Evolutionary conservation across 2,329 filamentous ascomycete species (phyloP).

Genomic region (Fusarium fracticaudum): DNA sequence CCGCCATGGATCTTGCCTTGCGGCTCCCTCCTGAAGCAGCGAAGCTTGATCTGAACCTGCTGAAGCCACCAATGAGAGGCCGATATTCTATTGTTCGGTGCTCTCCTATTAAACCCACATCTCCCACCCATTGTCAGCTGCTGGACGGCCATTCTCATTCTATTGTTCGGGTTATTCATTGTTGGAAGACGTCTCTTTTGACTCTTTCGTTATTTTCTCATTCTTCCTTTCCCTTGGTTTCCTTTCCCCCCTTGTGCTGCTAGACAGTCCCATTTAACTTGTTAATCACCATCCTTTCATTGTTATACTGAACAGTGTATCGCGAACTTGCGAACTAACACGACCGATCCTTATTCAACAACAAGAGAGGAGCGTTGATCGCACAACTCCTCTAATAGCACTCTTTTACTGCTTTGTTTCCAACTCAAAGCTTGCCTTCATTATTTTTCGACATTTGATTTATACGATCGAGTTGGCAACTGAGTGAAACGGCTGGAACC

Average conservation of each 20-base stretch:
- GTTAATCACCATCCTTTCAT: conserved; percentile 41
- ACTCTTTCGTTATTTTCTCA: conserved; percentile 39
- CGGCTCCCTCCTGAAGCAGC: conserved; percentile 39
- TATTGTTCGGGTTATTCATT: conserved; percentile 42
- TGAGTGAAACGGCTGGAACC: conserved; percentile 45
- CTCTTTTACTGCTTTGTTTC: conserved; percentile 32
- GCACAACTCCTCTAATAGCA: conserved; percentile 40
- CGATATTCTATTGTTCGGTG: conserved; percentile 33
- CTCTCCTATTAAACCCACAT: conserved; percentile 43
- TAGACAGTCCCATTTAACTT: conserved; percentile 38
- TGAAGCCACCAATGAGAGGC: conserved; percentile 35
- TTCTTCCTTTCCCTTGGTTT: conserved; percentile 37
- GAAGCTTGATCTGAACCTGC: conserved; percentile 29
- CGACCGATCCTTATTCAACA: conserved; percentile 33
- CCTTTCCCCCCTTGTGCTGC: conserved; percentile 34
- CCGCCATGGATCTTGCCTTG: conserved; percentile 46
- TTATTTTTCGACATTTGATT: conserved; percentile 24
- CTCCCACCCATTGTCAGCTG: conserved; percentile 34
- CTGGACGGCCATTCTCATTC: conserved; percentile 41
- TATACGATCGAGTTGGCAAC: conserved; percentile 34
- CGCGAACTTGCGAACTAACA: conserved; percentile 22
- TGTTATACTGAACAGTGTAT: conserved; percentile 29
- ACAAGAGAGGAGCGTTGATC: conserved; percentile 47
- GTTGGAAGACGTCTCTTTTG: conserved; percentile 39
- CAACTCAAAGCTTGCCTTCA: conserved; percentile 14